Conservation (phyloP, 1,284 basidiomycete species). For the Coniferiporia sulphurascens region DNA sequence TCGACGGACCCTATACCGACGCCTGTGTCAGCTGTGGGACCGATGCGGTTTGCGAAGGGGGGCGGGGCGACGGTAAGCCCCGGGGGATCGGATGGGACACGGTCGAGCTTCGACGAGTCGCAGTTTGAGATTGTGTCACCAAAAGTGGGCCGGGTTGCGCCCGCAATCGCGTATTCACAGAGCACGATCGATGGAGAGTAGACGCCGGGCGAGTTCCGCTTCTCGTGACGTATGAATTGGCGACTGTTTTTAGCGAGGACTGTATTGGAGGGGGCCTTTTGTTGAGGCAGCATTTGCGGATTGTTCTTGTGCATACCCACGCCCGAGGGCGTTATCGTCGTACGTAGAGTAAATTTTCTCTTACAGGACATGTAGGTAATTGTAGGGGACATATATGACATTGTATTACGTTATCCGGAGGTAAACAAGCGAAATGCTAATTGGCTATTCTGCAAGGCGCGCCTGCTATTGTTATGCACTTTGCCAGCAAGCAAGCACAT, state of each 20-base stretch:
- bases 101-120: conserved; percentile 30
- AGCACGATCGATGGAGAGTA: conserved; percentile 5
- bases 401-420: too few species aligned
- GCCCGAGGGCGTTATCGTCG: too few species aligned
- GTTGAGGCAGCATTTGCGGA: too few species aligned
- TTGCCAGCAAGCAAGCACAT: background rate
- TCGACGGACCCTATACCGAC: conserved; percentile 12
- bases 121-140: conserved; percentile 34
- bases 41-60: conserved; percentile 6
- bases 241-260: too few species aligned
- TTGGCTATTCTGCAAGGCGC: too few species aligned
- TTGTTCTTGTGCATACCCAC: too few species aligned
- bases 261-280: too few species aligned
- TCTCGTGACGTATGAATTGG: too few species aligned
- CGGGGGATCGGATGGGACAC: conserved; percentile 26
- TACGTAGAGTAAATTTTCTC: too few species aligned
- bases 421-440: too few species aligned
- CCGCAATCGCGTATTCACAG: background rate
- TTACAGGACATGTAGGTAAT: too few species aligned
- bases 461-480: background rate
- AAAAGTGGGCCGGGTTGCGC: background rate
- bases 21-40: conserved; percentile 11
- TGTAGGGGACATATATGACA: too few species aligned
- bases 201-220: background rate
- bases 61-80: conserved; percentile 25